Base-by-base conservation (phyloP, 805 yeast genomes). In the Ogataea angusta region DNA sequence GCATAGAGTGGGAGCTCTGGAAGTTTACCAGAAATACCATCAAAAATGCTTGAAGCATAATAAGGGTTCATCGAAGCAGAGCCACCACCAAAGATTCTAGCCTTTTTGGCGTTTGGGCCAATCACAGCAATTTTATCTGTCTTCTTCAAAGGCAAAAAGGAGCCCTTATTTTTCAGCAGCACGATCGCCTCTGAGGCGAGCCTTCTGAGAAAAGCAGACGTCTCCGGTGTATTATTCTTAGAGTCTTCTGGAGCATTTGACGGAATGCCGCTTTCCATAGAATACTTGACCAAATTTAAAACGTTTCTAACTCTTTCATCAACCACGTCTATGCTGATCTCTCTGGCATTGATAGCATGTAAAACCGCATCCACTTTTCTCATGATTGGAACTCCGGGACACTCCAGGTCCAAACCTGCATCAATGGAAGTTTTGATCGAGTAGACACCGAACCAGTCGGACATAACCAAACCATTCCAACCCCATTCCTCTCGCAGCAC, bases 371-470 rank as follows among this genome's bases (percentile, higher is more conserved):
- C 59, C 2, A 59, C 59, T 47, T 70, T 62, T 63, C 80, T 64
- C 53, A 66, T 70, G 32, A 71, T 56, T 6, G 79, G 62, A 13
- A 78, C 76, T 25, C 86, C 86, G 1, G 87, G 87, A 81, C 79
- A 78, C 58, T 81, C 86, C 51, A 80, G 62, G 55, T 78, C 82
- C 40, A 80, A 60, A 8, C 85, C 85, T 24, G 76, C 75, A 33
- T 70, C 69, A 34, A 80, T 54, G 14, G 80, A 55, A 30, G 67
- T 71, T 34, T 65, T 67, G 28, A 64, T 60, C 12, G 79, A 67
- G 56, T 74, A 78, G n/a, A 70, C 69, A 27, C 86, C 86, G 56
- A 55, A 75, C 86, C 85, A 80, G 59, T 80, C 86, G 28, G 81
- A 73, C 80, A 80, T 77, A 29, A 71, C 56, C 27, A 72, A 56